phyloP scores from a whole-genome alignment of 148 eudicot species.

The Arctostaphylos glauca region DNA sequence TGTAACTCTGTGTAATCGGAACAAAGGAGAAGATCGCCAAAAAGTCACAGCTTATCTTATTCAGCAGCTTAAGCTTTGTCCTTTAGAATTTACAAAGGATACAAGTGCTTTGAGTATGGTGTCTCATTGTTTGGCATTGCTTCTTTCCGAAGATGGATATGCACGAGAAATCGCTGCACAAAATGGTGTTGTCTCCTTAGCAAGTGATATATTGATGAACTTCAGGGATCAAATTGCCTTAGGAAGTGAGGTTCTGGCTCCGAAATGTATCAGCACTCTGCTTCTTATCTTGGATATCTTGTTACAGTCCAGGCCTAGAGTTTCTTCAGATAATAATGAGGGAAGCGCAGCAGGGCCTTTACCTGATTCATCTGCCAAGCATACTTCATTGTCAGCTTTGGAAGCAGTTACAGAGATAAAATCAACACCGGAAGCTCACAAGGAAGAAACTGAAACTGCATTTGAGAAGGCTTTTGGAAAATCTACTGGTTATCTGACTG shows the following conservation, averaged over 20 bases:
- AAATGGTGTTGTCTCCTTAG: slow-evolving; percentile 57
- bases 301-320: slow-evolving; percentile 72
- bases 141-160: slow-evolving; percentile 79
- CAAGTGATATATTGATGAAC: slow-evolving; percentile 59
- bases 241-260: slow-evolving; percentile 41
- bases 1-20: slow-evolving; percentile 74
- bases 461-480: slow-evolving; percentile 77
- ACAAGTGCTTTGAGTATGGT: slow-evolving; percentile 66
- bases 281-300: slow-evolving; percentile 86
- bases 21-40: slow-evolving; percentile 87
- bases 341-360: slow-evolving; percentile 30
- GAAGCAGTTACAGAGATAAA: slow-evolving; percentile 38
- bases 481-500: slow-evolving; percentile 74
- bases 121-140: slow-evolving; percentile 80
- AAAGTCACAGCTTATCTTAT: slow-evolving; percentile 73
- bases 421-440: slow-evolving; percentile 27
- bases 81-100: slow-evolving; percentile 58
- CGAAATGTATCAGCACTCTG: slow-evolving; percentile 74
- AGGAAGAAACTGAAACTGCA: slow-evolving; percentile 34
- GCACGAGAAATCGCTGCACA: slow-evolving; percentile 76
- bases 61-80: slow-evolving; percentile 70
- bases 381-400: slow-evolving; percentile 35
- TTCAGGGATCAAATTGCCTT: slow-evolving; percentile 43
- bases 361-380: slow-evolving; percentile 42
- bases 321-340: slow-evolving; percentile 43